phyloP scores from a whole-genome alignment of 2,329 filamentous ascomycete species.

The Pseudogymnoascus sp. region DNA sequence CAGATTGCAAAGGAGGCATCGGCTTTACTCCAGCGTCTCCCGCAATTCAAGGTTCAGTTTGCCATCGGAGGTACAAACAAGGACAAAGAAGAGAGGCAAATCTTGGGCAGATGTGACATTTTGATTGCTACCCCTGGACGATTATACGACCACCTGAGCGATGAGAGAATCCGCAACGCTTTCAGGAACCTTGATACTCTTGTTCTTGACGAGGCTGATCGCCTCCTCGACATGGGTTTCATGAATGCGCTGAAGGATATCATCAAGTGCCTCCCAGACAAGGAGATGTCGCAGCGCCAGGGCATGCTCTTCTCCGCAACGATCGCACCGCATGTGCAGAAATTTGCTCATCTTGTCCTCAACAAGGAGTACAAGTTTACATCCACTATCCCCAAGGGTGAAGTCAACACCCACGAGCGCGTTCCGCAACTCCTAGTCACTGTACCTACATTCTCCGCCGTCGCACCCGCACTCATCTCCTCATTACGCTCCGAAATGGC shows the following conservation, averaged over 20 bases:
- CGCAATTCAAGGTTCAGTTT: conserved; percentile 46
- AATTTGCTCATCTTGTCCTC: conserved; percentile 72
- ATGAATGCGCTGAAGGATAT: conserved; percentile 57
- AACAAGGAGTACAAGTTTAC: conserved; percentile 75
- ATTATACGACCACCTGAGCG: conserved; percentile 63
- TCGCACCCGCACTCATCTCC: conserved; percentile 69
- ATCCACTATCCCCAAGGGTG: conserved; percentile 75
- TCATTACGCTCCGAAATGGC: conserved; percentile 55
- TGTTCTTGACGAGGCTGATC: conserved; percentile 93
- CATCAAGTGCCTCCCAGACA: conserved; percentile 52
- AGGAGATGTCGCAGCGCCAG: conserved; percentile 60
- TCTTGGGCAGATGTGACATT: conserved; percentile 66
- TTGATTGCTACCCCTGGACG: conserved; percentile 87
- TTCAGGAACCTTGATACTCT: conserved; percentile 69
- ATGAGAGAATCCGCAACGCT: conserved; percentile 35
- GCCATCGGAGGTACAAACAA: conserved; percentile 94
- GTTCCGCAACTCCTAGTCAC: conserved; percentile 73
- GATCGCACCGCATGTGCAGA: conserved; percentile 73
- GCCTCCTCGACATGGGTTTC: conserved; percentile 95
- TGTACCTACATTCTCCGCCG: conserved; percentile 63
- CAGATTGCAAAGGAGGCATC: conserved; percentile 74
- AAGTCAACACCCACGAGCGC: conserved; percentile 73
- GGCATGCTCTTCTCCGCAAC: conserved; percentile 95
- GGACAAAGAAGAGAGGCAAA: conserved; percentile 53
- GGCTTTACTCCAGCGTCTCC: conserved; percentile 23